Base-by-base conservation (phyloP, 257 asterid species). In the Prunella vulgaris region DNA sequence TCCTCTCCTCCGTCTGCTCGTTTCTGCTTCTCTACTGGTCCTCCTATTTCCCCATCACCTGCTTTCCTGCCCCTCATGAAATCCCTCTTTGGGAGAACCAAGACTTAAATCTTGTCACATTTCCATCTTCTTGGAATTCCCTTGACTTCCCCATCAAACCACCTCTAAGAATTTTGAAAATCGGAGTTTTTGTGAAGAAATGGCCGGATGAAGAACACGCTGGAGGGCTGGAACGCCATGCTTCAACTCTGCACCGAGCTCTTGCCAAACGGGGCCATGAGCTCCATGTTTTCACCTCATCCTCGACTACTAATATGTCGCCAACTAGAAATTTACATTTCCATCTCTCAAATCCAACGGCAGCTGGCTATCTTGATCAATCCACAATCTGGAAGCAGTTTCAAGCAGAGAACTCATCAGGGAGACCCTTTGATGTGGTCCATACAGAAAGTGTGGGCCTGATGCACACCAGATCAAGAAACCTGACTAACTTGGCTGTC, bases 361-460 rank as follows among this genome's bases (percentile, higher is more conserved):
- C 84, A 8, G 93, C 81, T 0, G 95, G 97, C 12, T 84, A 83
- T 68, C 81, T 90, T 0, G 95, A 90, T 57, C 95, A 87, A 74
- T 79, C 91, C 53, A 78, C 60, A 14, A 77, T 78, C 10, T 88
- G 95, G 97, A 59, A 64, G 24, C 97, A 81, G 66, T 86, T 84
- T 57, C 86, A 69, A 65, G 68, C 1, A 1, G 87, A 84, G 22
- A 86, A 90, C 69, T 70, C 77, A 0, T 74, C 81, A 0, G 80
- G 72, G 56, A 72, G 74, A 44, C 88, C 87, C 2, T 90, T 90
- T 13, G 87, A 87, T 69, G 93, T 86, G 71, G 64, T 83, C 32
- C 97, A 90, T 61, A 86, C 93, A 0, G 97, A 90, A 68, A 90
- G 97, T 14, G 97, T 84, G 0, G 95, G 80, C 7, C 90, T 90